phyloP scores from a whole-genome alignment of 495 filamentous ascomycete genomes.

The Entonaema liquescens region DNA sequence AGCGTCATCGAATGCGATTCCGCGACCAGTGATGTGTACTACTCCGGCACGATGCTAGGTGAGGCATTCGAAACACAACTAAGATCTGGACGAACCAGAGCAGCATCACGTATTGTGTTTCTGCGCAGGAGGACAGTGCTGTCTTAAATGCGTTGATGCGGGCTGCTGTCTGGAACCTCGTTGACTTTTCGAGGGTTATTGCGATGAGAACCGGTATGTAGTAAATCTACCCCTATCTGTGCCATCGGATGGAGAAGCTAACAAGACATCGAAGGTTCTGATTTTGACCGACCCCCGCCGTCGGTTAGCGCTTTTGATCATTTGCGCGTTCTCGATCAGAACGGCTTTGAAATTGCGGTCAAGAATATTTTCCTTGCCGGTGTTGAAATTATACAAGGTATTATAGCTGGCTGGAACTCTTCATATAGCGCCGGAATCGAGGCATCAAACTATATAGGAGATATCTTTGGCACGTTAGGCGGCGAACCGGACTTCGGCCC shows the following conservation, averaged over 20 bases:
- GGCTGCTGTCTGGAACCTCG: not conserved
- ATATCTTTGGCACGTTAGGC: not conserved
- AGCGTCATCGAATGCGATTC: constrained; percentile 57
- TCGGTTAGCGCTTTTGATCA: not conserved
- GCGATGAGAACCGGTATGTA: not conserved
- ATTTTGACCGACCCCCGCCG: not conserved
- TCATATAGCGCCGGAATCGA: not conserved
- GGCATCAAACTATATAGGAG: not conserved
- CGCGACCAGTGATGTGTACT: constrained; percentile 78
- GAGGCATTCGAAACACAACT: constrained; percentile 74
- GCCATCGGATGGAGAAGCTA: not conserved
- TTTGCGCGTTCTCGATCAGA: not conserved
- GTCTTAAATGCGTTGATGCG: not conserved
- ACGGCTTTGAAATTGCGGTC: not conserved
- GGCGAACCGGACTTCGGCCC: not conserved
- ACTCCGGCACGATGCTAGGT: constrained; percentile 66
- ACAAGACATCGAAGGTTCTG: not conserved
- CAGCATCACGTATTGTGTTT: constrained; percentile 71
- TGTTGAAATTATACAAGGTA: not conserved
- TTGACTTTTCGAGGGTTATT: not conserved
- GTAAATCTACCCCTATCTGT: not conserved
- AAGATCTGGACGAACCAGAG: constrained; percentile 70
- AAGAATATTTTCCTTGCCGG: not conserved
- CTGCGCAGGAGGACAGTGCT: constrained; percentile 65
- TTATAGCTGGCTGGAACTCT: not conserved